A percentile compares a stretch with the other conserved stretches of the same genome.
Conservation (phyloP, 495 filamentous ascomycete genomes). For the Hypoxylon perforatum region DNA sequence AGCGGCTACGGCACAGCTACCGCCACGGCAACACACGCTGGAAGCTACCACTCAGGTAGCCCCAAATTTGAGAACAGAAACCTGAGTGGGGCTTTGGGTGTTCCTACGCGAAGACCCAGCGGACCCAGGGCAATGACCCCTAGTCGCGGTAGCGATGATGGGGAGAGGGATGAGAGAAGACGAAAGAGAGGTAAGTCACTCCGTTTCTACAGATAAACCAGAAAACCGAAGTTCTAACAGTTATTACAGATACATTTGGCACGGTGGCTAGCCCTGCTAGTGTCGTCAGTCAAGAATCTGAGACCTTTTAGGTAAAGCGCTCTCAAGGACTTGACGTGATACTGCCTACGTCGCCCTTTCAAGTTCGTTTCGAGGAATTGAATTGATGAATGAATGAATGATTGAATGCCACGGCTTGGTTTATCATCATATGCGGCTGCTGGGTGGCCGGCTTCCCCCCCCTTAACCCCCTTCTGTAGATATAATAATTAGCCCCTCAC, state of each 20-base stretch:
- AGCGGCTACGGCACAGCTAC: conserved; percentile 58
- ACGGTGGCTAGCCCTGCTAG: conserved; percentile 53
- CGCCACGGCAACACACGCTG: conserved; percentile 57
- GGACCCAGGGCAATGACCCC: conserved; percentile 66
- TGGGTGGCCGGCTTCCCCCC: conserved; percentile 26
- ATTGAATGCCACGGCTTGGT: conserved; percentile 10
- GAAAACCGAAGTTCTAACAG: conserved; percentile 11
- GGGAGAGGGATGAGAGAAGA: conserved; percentile 52
- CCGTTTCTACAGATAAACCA: not conserved
- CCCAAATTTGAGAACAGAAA: conserved; percentile 60
- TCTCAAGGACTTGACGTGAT: conserved; percentile 37
- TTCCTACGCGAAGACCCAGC: conserved; percentile 57
- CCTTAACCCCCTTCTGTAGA: too few relatives aligned
- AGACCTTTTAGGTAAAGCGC: conserved; percentile 60
- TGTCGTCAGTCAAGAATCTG: conserved; percentile 57
- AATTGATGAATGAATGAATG: conserved; percentile 30
- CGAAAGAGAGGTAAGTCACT: conserved; percentile 62
- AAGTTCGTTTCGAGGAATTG: conserved; percentile 37
- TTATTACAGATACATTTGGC: conserved; percentile 62
- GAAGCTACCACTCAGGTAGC: conserved; percentile 53
- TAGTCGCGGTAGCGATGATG: conserved; percentile 51
- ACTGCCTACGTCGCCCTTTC: conserved; percentile 40
- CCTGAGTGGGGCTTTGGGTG: conserved; percentile 55
- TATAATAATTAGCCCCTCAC: conserved; percentile 37
- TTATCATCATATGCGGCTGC: conserved; percentile 31